Evolutionary conservation across 2,329 filamentous ascomycete species (phyloP), one percentile per base, ranked within the genome.

Genomic region (Verticillium dahliae): DNA sequence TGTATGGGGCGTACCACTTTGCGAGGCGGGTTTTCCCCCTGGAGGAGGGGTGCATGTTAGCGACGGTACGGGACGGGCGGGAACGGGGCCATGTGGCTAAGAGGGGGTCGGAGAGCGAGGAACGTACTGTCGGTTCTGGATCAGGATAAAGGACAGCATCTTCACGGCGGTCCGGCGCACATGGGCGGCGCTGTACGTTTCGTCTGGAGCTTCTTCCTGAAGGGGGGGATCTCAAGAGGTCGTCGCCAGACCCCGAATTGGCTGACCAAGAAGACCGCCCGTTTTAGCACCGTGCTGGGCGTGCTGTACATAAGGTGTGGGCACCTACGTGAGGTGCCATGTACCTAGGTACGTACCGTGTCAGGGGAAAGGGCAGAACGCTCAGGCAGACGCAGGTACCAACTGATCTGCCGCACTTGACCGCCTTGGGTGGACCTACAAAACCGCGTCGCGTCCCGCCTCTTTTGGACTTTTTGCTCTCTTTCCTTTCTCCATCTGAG

Each of bases 1-100:
- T 96, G 81, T 97, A 99, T 65, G 95, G 94, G 68, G 90, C 91
- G 82, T 99, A 99, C 94, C 94, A 99, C 81, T 99, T 99, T 67
- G 95, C 95, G 67, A 99, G 85, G 70, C 95, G 90, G 69, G 95
- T 99, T 82, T 99, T 99, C 79, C 95, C 95, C 85, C 94, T 97
- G 67, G 45, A 60, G 37, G 35, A 57, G 34, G 55, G 33, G 60
- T 55, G 54, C 37, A 31, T 31, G 59, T 58, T 52, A 60, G 62
- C 62, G 38, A 61, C 52, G 52, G 52, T 35, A 18, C 6, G 18
- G 34, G 38, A 27, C 33, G n/a, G 38, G 35, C 3, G 35, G 22
- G 5, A 41, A 6, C 33, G 27, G 15, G 50, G 31, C 22, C 18
- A 18, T 15, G 9, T 1, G 2, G 41, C 3, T 14, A 3, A 15